Base-by-base conservation (phyloP, 257 asterid genomes). In the Rehmannia glutinosa region DNA sequence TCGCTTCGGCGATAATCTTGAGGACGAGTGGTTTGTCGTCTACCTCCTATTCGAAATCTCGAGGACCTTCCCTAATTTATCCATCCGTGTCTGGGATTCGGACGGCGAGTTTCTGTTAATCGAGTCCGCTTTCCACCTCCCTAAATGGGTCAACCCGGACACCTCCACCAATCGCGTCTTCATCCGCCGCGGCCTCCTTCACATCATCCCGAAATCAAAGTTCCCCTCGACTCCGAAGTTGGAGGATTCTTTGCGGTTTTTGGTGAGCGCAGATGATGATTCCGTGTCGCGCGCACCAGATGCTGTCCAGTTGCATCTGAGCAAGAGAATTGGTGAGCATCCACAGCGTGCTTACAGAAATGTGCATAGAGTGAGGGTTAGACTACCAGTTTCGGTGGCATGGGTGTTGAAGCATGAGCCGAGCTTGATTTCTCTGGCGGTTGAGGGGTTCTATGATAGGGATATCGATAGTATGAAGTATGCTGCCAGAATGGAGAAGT, bases 11-110 rank as follows among this genome's bases (percentile, higher is more conserved):
- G 97, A 93, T 69, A 88, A 88, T 68, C 80, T 93, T 3, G 96
- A 93, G 21, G 96, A 93, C 64, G 99, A 93, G 78, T 93, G 99
- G 99, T 93, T 90, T 73, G 83, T 85, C n/a, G 95, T 87, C 32
- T 81, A 74, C 78, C 87, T 90, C 70, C 89, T 93, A 24, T 90
- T 82, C 74, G 64, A 81, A 19, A 77, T 81, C 53, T 93, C 97
- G 9, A 82, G 67, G 13, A 56, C 25, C 11, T 81, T 83, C 87
- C n/a, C 84, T 11, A 65, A 77, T 51, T 79, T 88, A 45, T 88
- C 99, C 28, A 78, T 93, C 69, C 80, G 86, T 11, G 88, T 90
- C 3, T 81, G 86, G 81, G 97, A 93, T 49, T 80, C 89, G 1
- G 97, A 93, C 61, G 97, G 99, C 11, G 92, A 90, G 53, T 93